phyloP scores from a whole-genome alignment of 805 yeast genomes.

The Yarrowia porcina region DNA sequence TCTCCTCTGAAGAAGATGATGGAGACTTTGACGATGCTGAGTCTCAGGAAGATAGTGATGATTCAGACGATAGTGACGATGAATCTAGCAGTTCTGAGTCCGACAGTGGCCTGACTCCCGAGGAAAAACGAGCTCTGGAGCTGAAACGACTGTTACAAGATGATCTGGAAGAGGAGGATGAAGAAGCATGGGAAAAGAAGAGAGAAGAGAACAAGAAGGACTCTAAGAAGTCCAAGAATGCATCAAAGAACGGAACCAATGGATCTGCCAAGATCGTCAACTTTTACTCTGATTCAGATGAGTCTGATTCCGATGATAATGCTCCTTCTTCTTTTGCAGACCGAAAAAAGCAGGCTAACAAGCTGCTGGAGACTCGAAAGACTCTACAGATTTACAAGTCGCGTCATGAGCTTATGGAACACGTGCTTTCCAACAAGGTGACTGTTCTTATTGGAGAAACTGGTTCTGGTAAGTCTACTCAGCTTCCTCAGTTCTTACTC shows the following conservation, averaged over 20 bases:
- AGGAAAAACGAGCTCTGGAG: conserved; percentile 6
- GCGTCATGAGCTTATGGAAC: conserved; percentile 56
- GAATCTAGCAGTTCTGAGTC: background rate
- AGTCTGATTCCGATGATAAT: background rate
- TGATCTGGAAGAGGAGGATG: background rate
- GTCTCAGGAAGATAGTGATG: background rate
- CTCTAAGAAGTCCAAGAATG: background rate
- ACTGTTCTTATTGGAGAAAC: conserved; percentile 91
- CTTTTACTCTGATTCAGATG: conserved; percentile 31
- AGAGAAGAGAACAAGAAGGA: background rate
- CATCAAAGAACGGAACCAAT: background rate
- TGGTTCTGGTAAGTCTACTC: conserved; percentile 97
- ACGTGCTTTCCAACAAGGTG: conserved; percentile 57
- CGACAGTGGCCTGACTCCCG: background rate
- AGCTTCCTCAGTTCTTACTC: conserved; percentile 87
- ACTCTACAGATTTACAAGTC: conserved; percentile 75
- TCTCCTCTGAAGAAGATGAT: background rate
- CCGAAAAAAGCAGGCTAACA: conserved; percentile 39
- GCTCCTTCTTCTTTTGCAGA: background rate
- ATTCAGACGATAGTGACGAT: background rate
- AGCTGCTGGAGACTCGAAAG: conserved; percentile 51
- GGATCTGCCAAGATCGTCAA: background rate
- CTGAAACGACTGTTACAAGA: conserved; percentile 7
- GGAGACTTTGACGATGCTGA: conserved; percentile 22
- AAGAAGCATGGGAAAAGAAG: background rate